These are phyloP conservation scores for Leccinum pellstonianum DNA, from an alignment of 768 basidiomycete genomes.

Conservation along the genomic window DNA sequence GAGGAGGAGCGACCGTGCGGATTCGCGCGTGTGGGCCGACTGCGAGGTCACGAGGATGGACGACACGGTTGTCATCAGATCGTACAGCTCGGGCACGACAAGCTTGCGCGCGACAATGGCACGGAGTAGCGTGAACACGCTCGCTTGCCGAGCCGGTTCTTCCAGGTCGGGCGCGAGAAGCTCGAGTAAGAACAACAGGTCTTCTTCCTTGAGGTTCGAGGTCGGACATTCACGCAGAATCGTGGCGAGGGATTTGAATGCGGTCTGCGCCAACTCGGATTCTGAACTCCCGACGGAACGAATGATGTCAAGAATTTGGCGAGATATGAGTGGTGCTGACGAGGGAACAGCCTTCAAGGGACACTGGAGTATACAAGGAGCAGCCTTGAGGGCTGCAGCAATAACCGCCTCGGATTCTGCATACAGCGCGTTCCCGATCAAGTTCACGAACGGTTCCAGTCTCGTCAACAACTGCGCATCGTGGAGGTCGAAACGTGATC, in stretches of 20 bases:
- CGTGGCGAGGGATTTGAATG: constrained; percentile 80
- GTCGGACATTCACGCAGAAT: constrained; percentile 88
- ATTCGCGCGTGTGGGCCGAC: constrained; percentile 86
- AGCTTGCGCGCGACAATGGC: constrained; percentile 90
- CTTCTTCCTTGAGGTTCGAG: constrained; percentile 83
- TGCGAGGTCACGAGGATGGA: constrained; percentile 94
- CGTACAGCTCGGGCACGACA: constrained; percentile 95
- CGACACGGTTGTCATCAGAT: constrained; percentile 90
- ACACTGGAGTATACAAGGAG: constrained; percentile 78
- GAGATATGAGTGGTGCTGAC: constrained; percentile 78
- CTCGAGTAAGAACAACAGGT: constrained; percentile 83
- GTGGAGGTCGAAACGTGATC: constrained; percentile 82
- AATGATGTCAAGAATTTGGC: constrained; percentile 81
- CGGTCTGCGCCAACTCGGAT: constrained; percentile 85
- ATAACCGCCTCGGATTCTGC: constrained; percentile 76
- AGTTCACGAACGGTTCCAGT: constrained; percentile 80
- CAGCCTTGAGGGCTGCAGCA: constrained; percentile 46
- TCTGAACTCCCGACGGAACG: constrained; percentile 83
- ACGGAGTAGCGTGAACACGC: constrained; percentile 85
- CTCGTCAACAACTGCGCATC: constrained; percentile 74
- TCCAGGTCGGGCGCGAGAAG: constrained; percentile 88
- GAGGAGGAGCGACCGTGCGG: constrained; percentile 82
- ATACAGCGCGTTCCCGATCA: constrained; percentile 91
- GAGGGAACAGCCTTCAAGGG: constrained; percentile 74
- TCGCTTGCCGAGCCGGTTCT: constrained; percentile 79